phyloP scores from a whole-genome alignment of 805 yeast species.

The Starmerella floricola region DNA sequence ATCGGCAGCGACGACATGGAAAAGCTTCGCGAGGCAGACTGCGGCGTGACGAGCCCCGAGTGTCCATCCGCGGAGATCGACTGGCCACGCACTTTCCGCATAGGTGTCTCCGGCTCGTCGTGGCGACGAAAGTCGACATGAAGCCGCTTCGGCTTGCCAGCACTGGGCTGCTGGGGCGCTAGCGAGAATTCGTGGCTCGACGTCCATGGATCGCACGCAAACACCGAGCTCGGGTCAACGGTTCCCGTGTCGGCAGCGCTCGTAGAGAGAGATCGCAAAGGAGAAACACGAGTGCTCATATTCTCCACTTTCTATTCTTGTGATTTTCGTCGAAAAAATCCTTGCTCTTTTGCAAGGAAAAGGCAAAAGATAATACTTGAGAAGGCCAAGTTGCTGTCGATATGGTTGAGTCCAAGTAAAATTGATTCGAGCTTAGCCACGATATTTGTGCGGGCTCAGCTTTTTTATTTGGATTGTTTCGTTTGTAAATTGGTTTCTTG shows the following conservation, averaged over 20 bases:
- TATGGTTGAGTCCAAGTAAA: no score
- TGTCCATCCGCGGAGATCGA: slow-evolving; percentile 4
- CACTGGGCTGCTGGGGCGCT: no score
- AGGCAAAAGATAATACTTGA: neutral
- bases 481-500: no score
- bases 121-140: no score
- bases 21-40: slow-evolving; percentile 14
- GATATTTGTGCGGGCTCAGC: no score
- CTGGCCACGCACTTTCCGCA: slow-evolving; percentile 13
- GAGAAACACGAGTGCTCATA: neutral
- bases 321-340: neutral
- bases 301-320: neutral
- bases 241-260: neutral
- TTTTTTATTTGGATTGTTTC: no score
- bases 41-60: slow-evolving; percentile 17
- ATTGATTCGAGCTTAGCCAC: no score
- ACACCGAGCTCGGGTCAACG: slow-evolving; percentile 8
- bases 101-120: slow-evolving; percentile 16
- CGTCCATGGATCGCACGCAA: slow-evolving; percentile 6
- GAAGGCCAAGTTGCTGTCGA: no score
- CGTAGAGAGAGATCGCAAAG: neutral
- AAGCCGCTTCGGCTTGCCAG: no score
- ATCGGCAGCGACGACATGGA: slow-evolving; percentile 11
- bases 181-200: no score
- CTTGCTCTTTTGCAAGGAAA: neutral